Evolutionary conservation across 345 rosid genomes (phyloP).

Genomic region (Clausena lansium): DNA sequence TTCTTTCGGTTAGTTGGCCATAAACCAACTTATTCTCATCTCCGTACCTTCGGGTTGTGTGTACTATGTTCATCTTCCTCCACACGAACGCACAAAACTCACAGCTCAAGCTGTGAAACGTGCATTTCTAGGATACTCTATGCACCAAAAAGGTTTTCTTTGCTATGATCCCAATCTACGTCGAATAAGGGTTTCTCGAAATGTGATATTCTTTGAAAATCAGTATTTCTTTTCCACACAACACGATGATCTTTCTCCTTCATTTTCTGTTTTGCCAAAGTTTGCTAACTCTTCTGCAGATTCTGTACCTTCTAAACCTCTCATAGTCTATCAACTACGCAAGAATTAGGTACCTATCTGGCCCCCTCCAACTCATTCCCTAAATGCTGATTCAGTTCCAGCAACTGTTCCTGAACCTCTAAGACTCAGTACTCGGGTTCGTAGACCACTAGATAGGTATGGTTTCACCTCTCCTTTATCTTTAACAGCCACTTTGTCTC

Average conservation of each 20-base stretch:
- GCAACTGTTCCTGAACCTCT: neutral
- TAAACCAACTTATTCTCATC: too few species aligned
- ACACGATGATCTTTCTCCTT: neutral
- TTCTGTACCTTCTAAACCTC: neutral
- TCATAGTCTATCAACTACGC: neutral
- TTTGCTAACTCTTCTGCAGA: neutral
- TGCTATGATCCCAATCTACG: neutral
- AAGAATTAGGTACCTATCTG: neutral
- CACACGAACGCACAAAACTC: too few species aligned
- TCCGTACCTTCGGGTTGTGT: neutral
- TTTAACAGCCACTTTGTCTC: neutral
- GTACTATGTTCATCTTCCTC: neutral
- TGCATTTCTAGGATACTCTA: neutral
- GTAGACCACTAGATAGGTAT: neutral
- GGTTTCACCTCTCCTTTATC: neutral
- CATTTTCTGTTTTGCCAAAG: neutral
- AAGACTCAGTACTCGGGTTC: neutral
- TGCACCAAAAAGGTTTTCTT: slow-evolving; percentile 2
- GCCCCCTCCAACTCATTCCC: neutral
- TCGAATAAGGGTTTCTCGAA: neutral
- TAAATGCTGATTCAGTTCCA: neutral
- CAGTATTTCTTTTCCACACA: neutral
- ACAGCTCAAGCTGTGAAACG: neutral
- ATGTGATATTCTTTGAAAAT: neutral
- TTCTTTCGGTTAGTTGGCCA: neutral